These are phyloP conservation scores for Diaporthe eres DNA, from an alignment of 2,329 filamentous ascomycete species.

Conservation along the genomic window DNA sequence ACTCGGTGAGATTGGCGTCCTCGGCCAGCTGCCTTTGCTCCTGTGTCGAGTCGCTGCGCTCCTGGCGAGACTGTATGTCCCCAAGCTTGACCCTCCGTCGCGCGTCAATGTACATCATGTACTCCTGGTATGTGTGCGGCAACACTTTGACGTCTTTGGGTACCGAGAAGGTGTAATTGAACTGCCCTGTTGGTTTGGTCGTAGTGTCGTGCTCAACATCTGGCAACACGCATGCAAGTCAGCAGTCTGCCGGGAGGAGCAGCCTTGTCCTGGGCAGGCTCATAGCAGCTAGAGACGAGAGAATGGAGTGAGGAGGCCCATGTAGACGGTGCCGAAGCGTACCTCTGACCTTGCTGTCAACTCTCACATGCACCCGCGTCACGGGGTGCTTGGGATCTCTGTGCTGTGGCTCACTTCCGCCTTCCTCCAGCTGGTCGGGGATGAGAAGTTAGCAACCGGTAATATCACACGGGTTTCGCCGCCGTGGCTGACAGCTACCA, in stretches of 20 bases:
- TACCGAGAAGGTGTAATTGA: slow-evolving; percentile 75
- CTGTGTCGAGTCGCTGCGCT: slow-evolving; percentile 32
- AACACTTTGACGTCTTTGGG: slow-evolving; percentile 55
- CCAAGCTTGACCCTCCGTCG: slow-evolving; percentile 55
- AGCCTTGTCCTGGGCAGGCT: not conserved
- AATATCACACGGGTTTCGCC: not conserved
- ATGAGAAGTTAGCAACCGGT: not conserved
- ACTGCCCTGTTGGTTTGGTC: slow-evolving; percentile 76
- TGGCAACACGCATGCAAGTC: not conserved
- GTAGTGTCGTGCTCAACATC: slow-evolving; percentile 74
- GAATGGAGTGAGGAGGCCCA: no score
- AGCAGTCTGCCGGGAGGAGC: not conserved
- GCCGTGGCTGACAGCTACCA: not conserved
- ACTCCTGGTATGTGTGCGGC: slow-evolving; percentile 57
- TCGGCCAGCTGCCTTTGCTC: slow-evolving; percentile 30
- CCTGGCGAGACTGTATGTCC: slow-evolving; percentile 45
- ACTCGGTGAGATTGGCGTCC: slow-evolving; percentile 40
- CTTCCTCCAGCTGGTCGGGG: slow-evolving; percentile 51
- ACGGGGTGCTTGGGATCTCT: slow-evolving; percentile 47
- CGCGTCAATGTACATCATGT: slow-evolving; percentile 61
- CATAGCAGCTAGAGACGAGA: no score
- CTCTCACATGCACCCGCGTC: slow-evolving; percentile 75
- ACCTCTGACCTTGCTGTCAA: slow-evolving; percentile 76
- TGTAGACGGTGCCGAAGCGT: not conserved
- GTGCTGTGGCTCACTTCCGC: slow-evolving; percentile 61